Evolutionary conservation across 805 yeast genomes (phyloP), one percentile per base, ranked within the genome.

Genomic region (Candida khao-thaluensis): DNA sequence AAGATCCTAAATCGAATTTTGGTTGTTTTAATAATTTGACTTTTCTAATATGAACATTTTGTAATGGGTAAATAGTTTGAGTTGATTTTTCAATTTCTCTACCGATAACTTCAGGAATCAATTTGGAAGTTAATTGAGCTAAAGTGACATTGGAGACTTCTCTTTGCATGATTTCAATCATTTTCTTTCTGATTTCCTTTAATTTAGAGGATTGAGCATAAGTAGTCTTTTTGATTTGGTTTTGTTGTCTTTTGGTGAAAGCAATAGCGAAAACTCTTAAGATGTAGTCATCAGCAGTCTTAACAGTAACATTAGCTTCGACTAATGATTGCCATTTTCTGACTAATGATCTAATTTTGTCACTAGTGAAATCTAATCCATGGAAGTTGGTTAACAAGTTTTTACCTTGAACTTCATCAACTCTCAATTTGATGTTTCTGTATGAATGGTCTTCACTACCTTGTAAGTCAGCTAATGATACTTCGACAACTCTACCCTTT

Each of bases 261-360:
- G 95, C 98, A 77, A 91, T 88, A 70, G 91, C 93, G 72, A 90
- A 90, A 57, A 90, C 79, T 77, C 98, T 88, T 70, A 91, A 79
- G 64, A 86, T 87, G 86, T 90, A 90, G 73, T 91, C 98, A 69
- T 90, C 98, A 56, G 96, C 69, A 65, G 98, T 90, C 85, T 90
- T 90, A 66, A 89, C 97, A 59, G 98, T 89, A 61, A 90, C 97
- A 71, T 88, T 87, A 66, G 95, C 95, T 81, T 90, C 98, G 59
- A 90, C 95, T 73, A 91, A 79, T 54, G 96, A 82, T 80, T 90
- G 98, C 97, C 97, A 91, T 76, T 91, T 90, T 83, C 97, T 88
- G 52, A 90, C 97, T 72, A 91, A 81, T 44, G 97, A 90, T 79
- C 95, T 86, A 69, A 91, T 79, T 81, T 91, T 91, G 79, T 90